phyloP scores from a whole-genome alignment of 1,284 basidiomycete species.

The Cryptococcus sp. region DNA sequence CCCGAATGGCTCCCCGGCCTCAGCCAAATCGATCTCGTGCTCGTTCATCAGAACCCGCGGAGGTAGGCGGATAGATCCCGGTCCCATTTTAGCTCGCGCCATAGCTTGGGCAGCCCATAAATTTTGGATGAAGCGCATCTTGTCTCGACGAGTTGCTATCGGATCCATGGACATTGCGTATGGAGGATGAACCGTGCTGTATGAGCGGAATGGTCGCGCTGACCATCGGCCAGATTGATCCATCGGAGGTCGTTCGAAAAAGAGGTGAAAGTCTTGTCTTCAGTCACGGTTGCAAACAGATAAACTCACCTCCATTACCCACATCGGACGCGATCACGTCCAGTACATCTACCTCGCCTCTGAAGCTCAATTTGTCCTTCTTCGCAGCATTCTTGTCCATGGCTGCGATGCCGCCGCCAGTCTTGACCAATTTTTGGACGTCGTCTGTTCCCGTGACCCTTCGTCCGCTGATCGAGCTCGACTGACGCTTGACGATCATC shows the following conservation, averaged over 20 bases:
- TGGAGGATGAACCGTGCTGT: conserved; percentile 72
- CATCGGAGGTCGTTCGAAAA: conserved; percentile 73
- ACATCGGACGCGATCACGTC: conserved; percentile 82
- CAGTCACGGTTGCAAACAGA: background rate
- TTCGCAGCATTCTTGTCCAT: conserved; percentile 55
- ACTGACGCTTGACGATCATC: conserved; percentile 84
- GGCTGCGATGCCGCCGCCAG: conserved; percentile 51
- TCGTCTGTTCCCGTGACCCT: conserved; percentile 82
- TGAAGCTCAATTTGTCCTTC: conserved; percentile 79
- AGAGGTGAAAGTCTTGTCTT: conserved; percentile 74
- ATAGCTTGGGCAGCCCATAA: conserved; percentile 81
- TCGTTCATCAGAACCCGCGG: conserved; percentile 58
- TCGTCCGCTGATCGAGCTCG: conserved; percentile 71
- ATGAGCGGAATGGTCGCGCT: conserved; percentile 74
- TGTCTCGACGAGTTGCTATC: conserved; percentile 64
- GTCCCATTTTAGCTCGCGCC: conserved; percentile 63
- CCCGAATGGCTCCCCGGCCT: conserved; percentile 60
- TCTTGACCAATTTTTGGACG: conserved; percentile 71
- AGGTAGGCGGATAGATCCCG: conserved; percentile 55
- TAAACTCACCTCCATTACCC: conserved; percentile 70
- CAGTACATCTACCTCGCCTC: conserved; percentile 80
- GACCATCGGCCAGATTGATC: conserved; percentile 82
- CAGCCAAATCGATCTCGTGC: conserved; percentile 72
- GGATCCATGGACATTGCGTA: conserved; percentile 66
- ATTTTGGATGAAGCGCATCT: conserved; percentile 80